Evolutionary conservation across 495 filamentous ascomycete genomes (phyloP), one percentile per base, ranked within the genome.

Genomic region (Penicillium pulvis): DNA sequence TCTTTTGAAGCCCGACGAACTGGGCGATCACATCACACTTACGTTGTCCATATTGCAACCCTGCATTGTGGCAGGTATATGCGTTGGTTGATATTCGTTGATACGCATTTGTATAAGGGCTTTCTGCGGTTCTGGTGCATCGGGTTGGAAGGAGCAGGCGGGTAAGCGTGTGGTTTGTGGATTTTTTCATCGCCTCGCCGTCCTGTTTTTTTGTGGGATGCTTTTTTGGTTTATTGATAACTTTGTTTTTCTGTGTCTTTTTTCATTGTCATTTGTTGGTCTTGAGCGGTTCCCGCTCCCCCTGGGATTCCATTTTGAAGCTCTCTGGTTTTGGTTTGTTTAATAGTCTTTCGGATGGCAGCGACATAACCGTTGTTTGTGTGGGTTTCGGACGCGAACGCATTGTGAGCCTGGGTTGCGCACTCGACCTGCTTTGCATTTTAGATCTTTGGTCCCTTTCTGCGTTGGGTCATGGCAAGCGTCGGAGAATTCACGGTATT

Each of bases 41-140:
- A 68, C 60, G 57, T 72, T 76, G 70, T 76, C 70, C 69, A 78
- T 77, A 75, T 70, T 70, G 67, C 67, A 70, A 60, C 53, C 65
- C 67, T 68, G 65, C 62, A 65, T 55, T 68, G 64, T 67, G 67
- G 67, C 67, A 64, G 82, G 84, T 79, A 81, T 82, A 81, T 82
- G 82, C 81, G 79, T 78, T 77, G 77, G 76, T 82, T 81, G 80
- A 82, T 81, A 78, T 78, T 79, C 75, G 78, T 81, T 80, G 78
- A 78, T 79, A 72, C 79, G 79, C 76, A 73, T 75, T 74, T 75
- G 73, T 76, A 75, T 75, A 78, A 75, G 76, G 74, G 71, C 75
- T 77, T 49, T 79, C 66, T 74, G 72, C 70, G 71, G 73, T 77
- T 75, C 72, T 70, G 76, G 75, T 78, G 75, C 75, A 78, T 79